These are phyloP conservation scores for Cyberlindnera maclurae DNA, from an alignment of 805 yeast genomes.

Conservation along the genomic window DNA sequence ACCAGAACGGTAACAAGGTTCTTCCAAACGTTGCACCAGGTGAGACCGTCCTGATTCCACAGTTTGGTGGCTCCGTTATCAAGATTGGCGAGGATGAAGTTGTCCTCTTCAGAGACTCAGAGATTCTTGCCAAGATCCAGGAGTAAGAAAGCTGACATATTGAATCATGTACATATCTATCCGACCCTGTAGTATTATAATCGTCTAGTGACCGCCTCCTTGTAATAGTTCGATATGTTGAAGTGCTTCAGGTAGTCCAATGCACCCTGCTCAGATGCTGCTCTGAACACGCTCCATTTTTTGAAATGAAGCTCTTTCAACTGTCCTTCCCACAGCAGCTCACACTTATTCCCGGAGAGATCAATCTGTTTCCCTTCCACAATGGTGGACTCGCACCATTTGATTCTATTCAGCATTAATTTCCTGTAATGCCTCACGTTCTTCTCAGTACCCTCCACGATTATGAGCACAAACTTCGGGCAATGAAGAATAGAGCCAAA, in stretches of 20 bases:
- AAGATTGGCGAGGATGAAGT: conserved; percentile 79
- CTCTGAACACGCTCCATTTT: conserved; percentile 61
- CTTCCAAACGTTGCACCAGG: conserved; percentile 78
- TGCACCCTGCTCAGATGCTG: conserved; percentile 43
- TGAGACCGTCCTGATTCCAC: conserved; percentile 90
- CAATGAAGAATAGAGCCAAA: conserved; percentile 48
- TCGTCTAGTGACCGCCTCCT: conserved; percentile 25
- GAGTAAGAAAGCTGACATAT: conserved; percentile 29
- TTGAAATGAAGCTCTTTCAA: conserved; percentile 45
- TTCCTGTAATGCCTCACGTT: conserved; percentile 56
- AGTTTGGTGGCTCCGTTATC: conserved; percentile 86
- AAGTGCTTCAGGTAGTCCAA: conserved; percentile 41
- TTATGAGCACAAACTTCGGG: conserved; percentile 43
- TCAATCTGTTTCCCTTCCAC: conserved; percentile 27
- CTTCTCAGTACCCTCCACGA: conserved; percentile 71
- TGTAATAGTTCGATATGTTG: conserved; percentile 55
- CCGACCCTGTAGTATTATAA: not conserved
- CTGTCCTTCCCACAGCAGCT: conserved; percentile 67
- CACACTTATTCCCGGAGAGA: conserved; percentile 37
- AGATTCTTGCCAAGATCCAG: conserved; percentile 88
- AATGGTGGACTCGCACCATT: conserved; percentile 54
- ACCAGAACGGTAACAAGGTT: conserved; percentile 66
- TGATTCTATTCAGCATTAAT: conserved; percentile 52
- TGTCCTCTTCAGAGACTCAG: conserved; percentile 85
- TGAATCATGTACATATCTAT: conserved; percentile 8